Conservation (phyloP, 1,284 basidiomycete species). For the Dichomitus squalens region DNA sequence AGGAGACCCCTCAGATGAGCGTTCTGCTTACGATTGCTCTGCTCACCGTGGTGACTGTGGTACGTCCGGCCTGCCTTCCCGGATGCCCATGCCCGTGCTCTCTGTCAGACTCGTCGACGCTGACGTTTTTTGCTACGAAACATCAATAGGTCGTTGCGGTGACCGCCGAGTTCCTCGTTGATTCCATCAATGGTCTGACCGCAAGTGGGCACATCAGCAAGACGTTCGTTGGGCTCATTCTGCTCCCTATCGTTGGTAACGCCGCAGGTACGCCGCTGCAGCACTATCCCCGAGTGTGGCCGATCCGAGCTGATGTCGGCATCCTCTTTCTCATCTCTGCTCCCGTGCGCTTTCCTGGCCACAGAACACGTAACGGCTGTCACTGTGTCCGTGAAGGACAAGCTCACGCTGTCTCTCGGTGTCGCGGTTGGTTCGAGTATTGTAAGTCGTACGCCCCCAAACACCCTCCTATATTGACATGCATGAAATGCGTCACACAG, state of each 20-base stretch:
- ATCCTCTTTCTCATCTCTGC: background rate
- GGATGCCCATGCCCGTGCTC: background rate
- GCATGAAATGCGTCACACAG: slow-evolving; percentile 36
- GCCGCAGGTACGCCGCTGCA: slow-evolving; percentile 58
- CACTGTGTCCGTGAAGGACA: slow-evolving; percentile 84
- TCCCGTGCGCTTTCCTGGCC: background rate
- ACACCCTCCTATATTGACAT: background rate
- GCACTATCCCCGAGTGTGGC: background rate
- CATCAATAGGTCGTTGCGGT: slow-evolving; percentile 67
- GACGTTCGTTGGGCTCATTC: slow-evolving; percentile 85
- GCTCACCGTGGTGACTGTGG: slow-evolving; percentile 64
- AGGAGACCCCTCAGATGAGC: slow-evolving; percentile 58
- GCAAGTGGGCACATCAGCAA: slow-evolving; percentile 54
- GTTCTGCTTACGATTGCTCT: slow-evolving; percentile 54
- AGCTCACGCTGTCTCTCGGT: slow-evolving; percentile 72
- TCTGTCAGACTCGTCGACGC: background rate
- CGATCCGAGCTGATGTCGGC: background rate
- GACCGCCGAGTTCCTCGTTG: slow-evolving; percentile 87
- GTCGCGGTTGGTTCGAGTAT: slow-evolving; percentile 93
- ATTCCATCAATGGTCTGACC: slow-evolving; percentile 74
- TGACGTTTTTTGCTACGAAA: background rate
- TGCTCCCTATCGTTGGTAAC: slow-evolving; percentile 88
- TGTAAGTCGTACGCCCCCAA: slow-evolving; percentile 47
- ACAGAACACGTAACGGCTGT: slow-evolving; percentile 86
- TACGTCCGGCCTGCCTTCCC: slow-evolving; percentile 36